A percentile compares a stretch with the other conserved stretches of the same genome.
Evolutionary conservation across 352 stramenopile genomes (phyloP).

Genomic region (Phytophthora lateralis): DNA sequence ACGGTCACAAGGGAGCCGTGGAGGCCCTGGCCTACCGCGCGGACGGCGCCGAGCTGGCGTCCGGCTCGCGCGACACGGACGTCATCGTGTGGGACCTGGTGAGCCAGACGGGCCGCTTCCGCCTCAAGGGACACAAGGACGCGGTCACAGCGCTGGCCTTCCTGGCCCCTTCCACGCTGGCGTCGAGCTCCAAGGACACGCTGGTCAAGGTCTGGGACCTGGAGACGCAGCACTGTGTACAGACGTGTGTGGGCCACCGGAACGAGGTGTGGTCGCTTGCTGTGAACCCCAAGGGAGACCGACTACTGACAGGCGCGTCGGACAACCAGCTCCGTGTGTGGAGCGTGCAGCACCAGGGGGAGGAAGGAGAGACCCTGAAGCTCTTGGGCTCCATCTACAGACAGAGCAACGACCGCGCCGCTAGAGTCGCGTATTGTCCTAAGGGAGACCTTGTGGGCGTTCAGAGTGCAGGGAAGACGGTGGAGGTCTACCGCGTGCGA

Average conservation of each 20-base stretch:
- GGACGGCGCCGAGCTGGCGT: conserved; percentile 83
- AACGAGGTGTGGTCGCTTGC: conserved; percentile 93
- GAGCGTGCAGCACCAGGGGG: conserved; percentile 44
- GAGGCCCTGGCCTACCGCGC: conserved; percentile 77
- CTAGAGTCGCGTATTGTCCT: conserved; percentile 62
- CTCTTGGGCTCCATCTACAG: conserved; percentile 76
- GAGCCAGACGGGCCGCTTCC: conserved; percentile 87
- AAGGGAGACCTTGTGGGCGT: conserved; percentile 73
- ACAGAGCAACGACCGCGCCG: conserved; percentile 77
- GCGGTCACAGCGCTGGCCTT: conserved; percentile 92
- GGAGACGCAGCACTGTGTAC: conserved; percentile 93
- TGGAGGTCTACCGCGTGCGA: conserved; percentile 92
- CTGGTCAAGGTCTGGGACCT: conserved; percentile 96
- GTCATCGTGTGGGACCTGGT: conserved; percentile 95
- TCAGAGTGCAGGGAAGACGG: conserved; percentile 85
- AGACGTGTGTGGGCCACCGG: conserved; percentile 93
- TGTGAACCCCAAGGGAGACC: conserved; percentile 63
- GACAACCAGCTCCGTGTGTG: conserved; percentile 87
- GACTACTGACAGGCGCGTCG: conserved; percentile 78
- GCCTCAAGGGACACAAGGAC: conserved; percentile 94
- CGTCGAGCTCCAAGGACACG: conserved; percentile 93
- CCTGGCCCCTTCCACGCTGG: conserved; percentile 53
- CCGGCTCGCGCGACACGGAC: conserved; percentile 91
- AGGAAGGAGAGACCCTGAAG: conserved; percentile 51
- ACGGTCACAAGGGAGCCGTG: conserved; percentile 88